Evolutionary conservation across 116 monocot genomes (phyloP), one percentile per base, ranked within the genome.

Genomic region (Phalaenopsis hybrid): DNA sequence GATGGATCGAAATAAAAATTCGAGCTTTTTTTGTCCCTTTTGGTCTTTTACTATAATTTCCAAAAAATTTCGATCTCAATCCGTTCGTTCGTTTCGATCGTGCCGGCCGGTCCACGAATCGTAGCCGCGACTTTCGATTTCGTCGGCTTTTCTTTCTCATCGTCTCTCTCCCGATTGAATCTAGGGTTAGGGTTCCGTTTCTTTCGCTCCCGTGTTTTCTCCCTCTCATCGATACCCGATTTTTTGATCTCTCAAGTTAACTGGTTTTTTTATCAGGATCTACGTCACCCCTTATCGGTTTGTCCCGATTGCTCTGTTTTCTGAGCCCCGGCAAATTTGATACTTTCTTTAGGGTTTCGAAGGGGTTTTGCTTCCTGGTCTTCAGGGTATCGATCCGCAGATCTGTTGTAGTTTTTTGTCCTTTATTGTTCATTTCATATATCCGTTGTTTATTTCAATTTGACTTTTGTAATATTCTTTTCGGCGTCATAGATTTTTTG

Each of bases 121-220:
- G 74, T 49, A 33, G 17, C 43, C 37, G 9, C 37, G 33, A 55
- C 51, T 52, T 59, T 25, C 13, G 73, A 73, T 81, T 79, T 84
- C 59, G 41, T n/a, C 80, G 61, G 11, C 17, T 84, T 86, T 18
- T 55, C n/a, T 72, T 51, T 20, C 25, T 37, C 74, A 70, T 65
- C 59, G 80, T 46, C 52, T 52, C 52, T 52, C 23, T 76, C 58
- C 67, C 1, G 63, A 78, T 77, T 72, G 79, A 58, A 79, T 76
- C 79, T 87, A 87, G 87, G 87, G 78, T 84, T 87, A 84, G 87
- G 87, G 84, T 79, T 87, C 81, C 86, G 37, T 43, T 25, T 9
- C 9, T 25, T 76, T 59, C 1, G 73, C 44, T 69, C 31, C 46
- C 50, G 46, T 79, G 18, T 23, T 16, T 82, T 81, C 52, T 34